phyloP scores from a whole-genome alignment of 768 basidiomycete species.

The Tremella yokohamensis region DNA sequence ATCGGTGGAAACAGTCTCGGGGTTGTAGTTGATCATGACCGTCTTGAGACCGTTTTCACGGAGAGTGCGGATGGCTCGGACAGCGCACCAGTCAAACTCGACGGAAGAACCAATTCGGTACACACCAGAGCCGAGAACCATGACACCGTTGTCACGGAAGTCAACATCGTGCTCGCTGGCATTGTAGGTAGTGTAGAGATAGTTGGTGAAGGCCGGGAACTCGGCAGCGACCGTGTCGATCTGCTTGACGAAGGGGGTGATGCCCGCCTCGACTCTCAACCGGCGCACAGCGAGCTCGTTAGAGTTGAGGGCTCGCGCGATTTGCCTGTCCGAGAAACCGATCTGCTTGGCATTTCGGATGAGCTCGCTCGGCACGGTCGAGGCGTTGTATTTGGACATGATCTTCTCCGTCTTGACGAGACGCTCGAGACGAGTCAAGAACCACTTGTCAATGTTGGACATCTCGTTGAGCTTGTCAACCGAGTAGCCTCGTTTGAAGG shows the following conservation, averaged over 20 bases:
- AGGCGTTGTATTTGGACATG: slow-evolving; percentile 62
- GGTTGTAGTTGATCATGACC: slow-evolving; percentile 99
- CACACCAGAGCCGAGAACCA: slow-evolving; percentile 96
- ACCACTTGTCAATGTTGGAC: slow-evolving; percentile 99
- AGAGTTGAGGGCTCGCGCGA: slow-evolving; percentile 76
- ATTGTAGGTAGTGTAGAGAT: slow-evolving; percentile 97
- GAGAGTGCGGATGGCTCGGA: slow-evolving; percentile 90
- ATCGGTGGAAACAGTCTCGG: slow-evolving; percentile 97
- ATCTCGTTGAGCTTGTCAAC: slow-evolving; percentile 96
- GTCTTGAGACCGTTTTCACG: slow-evolving; percentile 92
- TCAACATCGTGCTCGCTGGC: slow-evolving; percentile 86
- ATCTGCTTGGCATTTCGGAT: slow-evolving; percentile 84
- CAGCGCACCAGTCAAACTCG: slow-evolving; percentile 99
- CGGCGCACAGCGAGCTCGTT: slow-evolving; percentile 90
- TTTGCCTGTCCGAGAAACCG: slow-evolving; percentile 91
- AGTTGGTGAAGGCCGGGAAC: slow-evolving; percentile 98
- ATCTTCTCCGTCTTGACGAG: slow-evolving; percentile 75
- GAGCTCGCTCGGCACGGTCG: slow-evolving; percentile 61
- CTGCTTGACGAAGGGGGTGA: slow-evolving; percentile 92
- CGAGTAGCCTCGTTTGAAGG: slow-evolving; percentile 85
- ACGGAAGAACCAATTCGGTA: slow-evolving; percentile 99
- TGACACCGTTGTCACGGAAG: slow-evolving; percentile 88
- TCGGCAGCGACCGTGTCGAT: slow-evolving; percentile 99
- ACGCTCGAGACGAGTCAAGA: slow-evolving; percentile 80
- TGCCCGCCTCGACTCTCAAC: slow-evolving; percentile 74